A percentile compares a stretch with the other conserved stretches of the same genome.
Conservation (phyloP, 768 basidiomycete genomes). For the Amanita rimosa region DNA sequence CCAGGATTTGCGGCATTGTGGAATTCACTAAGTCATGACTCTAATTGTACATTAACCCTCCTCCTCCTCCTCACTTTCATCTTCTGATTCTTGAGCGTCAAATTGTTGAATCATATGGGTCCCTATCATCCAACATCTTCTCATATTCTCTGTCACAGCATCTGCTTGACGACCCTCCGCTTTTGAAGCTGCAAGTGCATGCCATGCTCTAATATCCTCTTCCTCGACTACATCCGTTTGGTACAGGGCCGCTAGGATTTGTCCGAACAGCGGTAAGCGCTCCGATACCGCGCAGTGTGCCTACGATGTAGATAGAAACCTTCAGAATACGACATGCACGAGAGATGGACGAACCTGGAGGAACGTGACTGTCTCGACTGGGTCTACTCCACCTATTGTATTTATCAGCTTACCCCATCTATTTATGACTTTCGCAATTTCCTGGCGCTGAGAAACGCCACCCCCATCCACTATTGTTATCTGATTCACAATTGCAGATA, state of each 20-base stretch:
- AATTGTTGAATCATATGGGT: slow-evolving; percentile 73
- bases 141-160: slow-evolving; percentile 38
- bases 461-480: slow-evolving; percentile 53
- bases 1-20: slow-evolving; percentile 10
- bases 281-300: slow-evolving; percentile 52
- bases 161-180: slow-evolving; percentile 35
- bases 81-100: slow-evolving; percentile 58
- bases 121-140: slow-evolving; percentile 61
- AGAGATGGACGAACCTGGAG: slow-evolving; percentile 49
- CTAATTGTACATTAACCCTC: slow-evolving; percentile 5
- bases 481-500: slow-evolving; percentile 69
- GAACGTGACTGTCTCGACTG: slow-evolving; percentile 66
- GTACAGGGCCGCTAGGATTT: slow-evolving; percentile 79
- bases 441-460: slow-evolving; percentile 45
- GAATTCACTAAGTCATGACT: no score
- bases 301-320: slow-evolving; percentile 20
- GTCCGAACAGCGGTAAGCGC: slow-evolving; percentile 67
- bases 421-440: slow-evolving; percentile 49
- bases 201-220: slow-evolving; percentile 85
- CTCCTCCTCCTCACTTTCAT: slow-evolving; percentile 13
- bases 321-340: background rate
- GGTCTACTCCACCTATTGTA: slow-evolving; percentile 73
- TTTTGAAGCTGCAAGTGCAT: slow-evolving; percentile 42
- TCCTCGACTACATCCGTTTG: slow-evolving; percentile 89
- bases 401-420: slow-evolving; percentile 82